A percentile compares a stretch with the other conserved stretches of the same genome.
These are phyloP conservation scores for Ophidiomyces ophidiicola DNA, from an alignment of 2,329 filamentous ascomycete genomes.

Conservation along the genomic window DNA sequence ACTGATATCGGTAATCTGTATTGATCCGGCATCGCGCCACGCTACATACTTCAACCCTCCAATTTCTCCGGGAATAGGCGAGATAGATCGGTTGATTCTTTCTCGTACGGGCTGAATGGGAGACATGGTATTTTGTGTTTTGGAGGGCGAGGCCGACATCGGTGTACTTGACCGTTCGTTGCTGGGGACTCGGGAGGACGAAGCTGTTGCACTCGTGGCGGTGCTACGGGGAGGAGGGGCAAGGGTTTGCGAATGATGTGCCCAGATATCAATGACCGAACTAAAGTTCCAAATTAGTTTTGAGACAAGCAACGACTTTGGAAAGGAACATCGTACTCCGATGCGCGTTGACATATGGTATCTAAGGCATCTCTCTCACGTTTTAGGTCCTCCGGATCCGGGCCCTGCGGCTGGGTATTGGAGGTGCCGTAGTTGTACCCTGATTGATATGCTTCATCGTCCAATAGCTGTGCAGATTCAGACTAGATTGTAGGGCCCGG, in stretches of 20 bases:
- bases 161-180: constrained; percentile 8
- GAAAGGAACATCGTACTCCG: constrained; percentile 25
- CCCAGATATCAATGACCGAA: constrained; percentile 36
- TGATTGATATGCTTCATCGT: constrained; percentile 35
- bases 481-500: constrained; percentile 18
- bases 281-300: constrained; percentile 17
- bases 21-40: constrained; percentile 7
- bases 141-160: constrained; percentile 2
- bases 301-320: background rate
- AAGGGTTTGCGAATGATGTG: constrained; percentile 32
- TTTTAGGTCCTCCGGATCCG: constrained; percentile 33
- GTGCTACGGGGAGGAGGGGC: constrained; percentile 27
- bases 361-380: constrained; percentile 36
- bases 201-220: constrained; percentile 11
- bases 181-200: constrained; percentile 19
- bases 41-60: constrained; percentile 15
- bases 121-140: background rate
- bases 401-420: constrained; percentile 29
- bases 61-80: constrained; percentile 14
- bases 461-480: constrained; percentile 35
- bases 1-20: constrained; percentile 11
- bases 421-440: constrained; percentile 35
- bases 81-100: constrained; percentile 10
- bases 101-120: constrained; percentile 9
- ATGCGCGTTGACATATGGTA: constrained; percentile 36